phyloP scores from a whole-genome alignment of 805 yeast species.

The Ogataea saltuana region DNA sequence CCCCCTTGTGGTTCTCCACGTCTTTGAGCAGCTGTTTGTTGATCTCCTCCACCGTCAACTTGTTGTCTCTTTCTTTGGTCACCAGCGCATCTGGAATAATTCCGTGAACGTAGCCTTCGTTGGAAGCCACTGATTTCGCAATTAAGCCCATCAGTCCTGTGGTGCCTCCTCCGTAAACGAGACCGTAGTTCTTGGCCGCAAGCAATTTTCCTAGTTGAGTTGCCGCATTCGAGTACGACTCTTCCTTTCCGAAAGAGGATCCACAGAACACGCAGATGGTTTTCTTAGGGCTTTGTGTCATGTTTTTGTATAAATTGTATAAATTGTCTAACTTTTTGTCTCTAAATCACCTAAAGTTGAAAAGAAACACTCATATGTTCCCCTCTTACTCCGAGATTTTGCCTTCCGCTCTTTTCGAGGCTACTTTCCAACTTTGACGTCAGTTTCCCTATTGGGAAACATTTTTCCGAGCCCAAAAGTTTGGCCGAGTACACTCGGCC shows the following conservation, averaged over 20 bases:
- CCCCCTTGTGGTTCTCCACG: conserved; percentile 64
- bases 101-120: conserved; percentile 73
- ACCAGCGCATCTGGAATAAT: conserved; percentile 79
- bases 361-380: neutral
- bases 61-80: conserved; percentile 58
- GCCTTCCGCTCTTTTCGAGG: too few species aligned
- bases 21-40: conserved; percentile 51
- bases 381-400: neutral
- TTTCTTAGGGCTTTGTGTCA: conserved; percentile 32
- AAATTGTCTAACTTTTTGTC: too few species aligned
- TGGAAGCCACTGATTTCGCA: conserved; percentile 57
- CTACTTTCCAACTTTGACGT: too few species aligned
- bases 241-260: conserved; percentile 63
- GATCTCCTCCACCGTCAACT: conserved; percentile 37
- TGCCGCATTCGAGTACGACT: conserved; percentile 52
- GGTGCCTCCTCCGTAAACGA: conserved; percentile 91
- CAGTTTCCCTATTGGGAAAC: too few species aligned
- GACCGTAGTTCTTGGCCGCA: conserved; percentile 62
- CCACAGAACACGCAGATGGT: conserved; percentile 82
- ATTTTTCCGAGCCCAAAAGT: too few species aligned
- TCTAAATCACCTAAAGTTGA: neutral
- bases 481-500: too few species aligned
- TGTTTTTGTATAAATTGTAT: conserved; percentile 1
- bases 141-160: conserved; percentile 78
- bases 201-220: conserved; percentile 54